Evolutionary conservation across 768 basidiomycete genomes (phyloP), one percentile per base, ranked within the genome.

Genomic region (Panaeolus cyanescens): DNA sequence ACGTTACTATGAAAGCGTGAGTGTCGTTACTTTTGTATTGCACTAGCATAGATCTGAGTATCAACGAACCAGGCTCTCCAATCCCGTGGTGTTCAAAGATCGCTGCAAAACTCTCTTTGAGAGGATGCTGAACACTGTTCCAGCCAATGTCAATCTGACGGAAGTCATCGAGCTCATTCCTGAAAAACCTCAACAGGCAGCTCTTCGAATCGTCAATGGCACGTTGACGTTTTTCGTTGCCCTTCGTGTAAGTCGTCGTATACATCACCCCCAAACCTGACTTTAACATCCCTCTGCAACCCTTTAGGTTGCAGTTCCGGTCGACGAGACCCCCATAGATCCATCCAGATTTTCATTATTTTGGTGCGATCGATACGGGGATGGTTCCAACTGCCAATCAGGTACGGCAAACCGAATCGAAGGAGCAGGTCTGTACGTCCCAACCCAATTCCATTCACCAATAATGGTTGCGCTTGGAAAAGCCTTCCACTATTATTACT

Each of bases 41-140:
- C 28, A 63, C 37, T n/a, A 0, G 19, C 7, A 3, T 33, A 62
- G 57, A n/a, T 30, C 59, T 2, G 30, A 58, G n/a, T 42, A 32
- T 9, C 22, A 22, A 3, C 42, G 50, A 30, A 56, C 3, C 54
- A 69, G 70, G 17, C 34, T 73, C 13, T 65, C 71, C 20, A 59
- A 68, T 32, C 59, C 73, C 1, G 65, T 66, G 12, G 53, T 66
- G 1, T 80, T 78, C 64, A 32, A 64, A 31, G 60, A 64, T 20
- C 68, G 71, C 1, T 82, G 80, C 64, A 60, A 60, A 28, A 64
- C 55, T 25, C 68, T 80, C 1, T 62, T 82, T n/a, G 69, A 70
- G 59, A 68, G 74, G 31, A 80, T 82, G 78, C 59, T 82, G 17
- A 72, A 82, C 65, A 77, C 75, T 15, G 79, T 82, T 20, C 79